Evolutionary conservation across 1,139 yeast genomes (phyloP).

Genomic region (Nakaseomyces kungkrabaensis): DNA sequence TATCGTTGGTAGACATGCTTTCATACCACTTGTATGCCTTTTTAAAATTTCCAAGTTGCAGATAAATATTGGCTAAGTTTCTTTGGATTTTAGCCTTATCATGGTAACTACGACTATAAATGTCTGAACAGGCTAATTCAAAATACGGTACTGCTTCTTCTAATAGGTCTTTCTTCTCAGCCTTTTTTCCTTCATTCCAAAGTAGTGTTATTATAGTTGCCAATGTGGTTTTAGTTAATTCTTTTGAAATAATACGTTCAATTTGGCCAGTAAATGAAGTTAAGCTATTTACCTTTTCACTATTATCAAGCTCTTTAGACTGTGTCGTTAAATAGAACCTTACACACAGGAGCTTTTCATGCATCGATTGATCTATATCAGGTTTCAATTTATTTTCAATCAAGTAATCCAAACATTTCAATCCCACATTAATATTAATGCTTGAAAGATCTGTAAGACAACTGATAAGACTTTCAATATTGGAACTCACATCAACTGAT

Average conservation of each 20-base stretch:
- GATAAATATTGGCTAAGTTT: slow-evolving; percentile 14
- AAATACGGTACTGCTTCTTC: slow-evolving; percentile 13
- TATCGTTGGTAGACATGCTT: slow-evolving; percentile 11
- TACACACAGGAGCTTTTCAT: slow-evolving; percentile 14
- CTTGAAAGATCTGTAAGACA: slow-evolving; percentile 17
- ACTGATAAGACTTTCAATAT: slow-evolving; percentile 14
- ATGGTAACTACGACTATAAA: slow-evolving; percentile 12
- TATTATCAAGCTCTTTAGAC: slow-evolving; percentile 10
- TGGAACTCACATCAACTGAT: slow-evolving; percentile 11
- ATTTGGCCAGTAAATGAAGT: slow-evolving; percentile 9
- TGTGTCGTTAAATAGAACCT: slow-evolving; percentile 19
- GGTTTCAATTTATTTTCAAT: slow-evolving; percentile 16
- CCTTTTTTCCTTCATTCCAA: slow-evolving; percentile 22
- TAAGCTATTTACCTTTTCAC: slow-evolving; percentile 13
- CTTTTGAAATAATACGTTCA: slow-evolving; percentile 10
- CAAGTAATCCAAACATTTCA: slow-evolving; percentile 18
- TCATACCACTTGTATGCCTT: slow-evolving; percentile 9
- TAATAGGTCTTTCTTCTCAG: slow-evolving; percentile 16
- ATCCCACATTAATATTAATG: slow-evolving; percentile 10
- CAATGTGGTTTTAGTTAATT: slow-evolving; percentile 10
- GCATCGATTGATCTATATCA: slow-evolving; percentile 8
- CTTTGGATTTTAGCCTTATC: slow-evolving; percentile 21
- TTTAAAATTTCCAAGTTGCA: slow-evolving; percentile 8
- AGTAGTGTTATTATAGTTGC: slow-evolving; percentile 19
- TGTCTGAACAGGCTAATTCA: slow-evolving; percentile 11